Conservation (phyloP, 169 alveolate genomes). For the Amoebophrya sp. region DNA sequence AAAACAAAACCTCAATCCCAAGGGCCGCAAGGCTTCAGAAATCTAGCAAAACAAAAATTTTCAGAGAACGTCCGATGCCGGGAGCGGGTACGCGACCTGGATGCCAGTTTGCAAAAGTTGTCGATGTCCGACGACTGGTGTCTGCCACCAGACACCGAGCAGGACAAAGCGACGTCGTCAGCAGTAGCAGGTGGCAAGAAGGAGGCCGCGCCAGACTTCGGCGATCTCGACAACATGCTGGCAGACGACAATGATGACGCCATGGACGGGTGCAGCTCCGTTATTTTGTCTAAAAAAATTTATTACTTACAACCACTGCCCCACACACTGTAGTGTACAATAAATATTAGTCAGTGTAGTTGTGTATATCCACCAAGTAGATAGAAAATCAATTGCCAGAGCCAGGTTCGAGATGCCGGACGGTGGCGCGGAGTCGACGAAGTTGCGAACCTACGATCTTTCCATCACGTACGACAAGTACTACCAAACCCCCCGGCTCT, state of each 20-base stretch:
- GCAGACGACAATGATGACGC: background rate
- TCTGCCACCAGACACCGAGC: no score
- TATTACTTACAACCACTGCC: constrained; percentile 9
- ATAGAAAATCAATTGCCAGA: background rate
- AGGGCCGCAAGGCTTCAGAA: no score
- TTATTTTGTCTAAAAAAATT: background rate
- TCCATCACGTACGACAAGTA: constrained; percentile 50
- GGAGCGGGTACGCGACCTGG: no score
- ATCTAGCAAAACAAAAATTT: no score
- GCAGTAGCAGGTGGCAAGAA: background rate
- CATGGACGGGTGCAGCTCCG: background rate
- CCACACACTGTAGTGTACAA: background rate
- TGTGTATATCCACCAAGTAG: background rate
- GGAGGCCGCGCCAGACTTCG: constrained; percentile 22
- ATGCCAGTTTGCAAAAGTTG: no score
- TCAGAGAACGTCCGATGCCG: no score
- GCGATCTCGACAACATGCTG: constrained; percentile 21
- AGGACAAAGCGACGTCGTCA: no score
- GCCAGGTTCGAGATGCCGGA: background rate
- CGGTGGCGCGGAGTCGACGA: background rate
- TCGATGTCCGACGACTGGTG: no score
- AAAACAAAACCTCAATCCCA: no score
- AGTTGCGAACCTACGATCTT: constrained; percentile 33
- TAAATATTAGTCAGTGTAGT: background rate
- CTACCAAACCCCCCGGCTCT: constrained; percentile 75